Evolutionary conservation across 192 early-diverging fungal species (phyloP).

Genomic region (Spinellus fusiger): DNA sequence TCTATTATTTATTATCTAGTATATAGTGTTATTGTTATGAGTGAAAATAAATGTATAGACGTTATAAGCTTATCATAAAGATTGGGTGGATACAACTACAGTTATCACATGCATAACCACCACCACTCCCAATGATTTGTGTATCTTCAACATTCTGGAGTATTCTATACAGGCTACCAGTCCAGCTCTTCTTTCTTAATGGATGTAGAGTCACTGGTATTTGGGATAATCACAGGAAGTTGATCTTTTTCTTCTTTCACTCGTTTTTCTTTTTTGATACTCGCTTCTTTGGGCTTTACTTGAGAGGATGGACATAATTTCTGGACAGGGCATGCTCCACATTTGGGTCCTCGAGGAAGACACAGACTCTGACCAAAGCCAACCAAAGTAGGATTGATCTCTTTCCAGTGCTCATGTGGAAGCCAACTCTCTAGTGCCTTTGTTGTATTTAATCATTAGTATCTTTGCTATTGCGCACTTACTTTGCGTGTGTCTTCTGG

Average conservation of each 20-base stretch:
- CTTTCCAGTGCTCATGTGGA: constrained; percentile 75
- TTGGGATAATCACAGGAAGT: too few species aligned
- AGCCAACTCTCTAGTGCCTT: constrained; percentile 74
- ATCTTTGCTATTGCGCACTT: not conserved
- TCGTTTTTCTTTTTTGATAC: not conserved
- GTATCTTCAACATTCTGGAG: too few species aligned
- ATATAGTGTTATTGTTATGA: too few species aligned
- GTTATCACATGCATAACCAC: too few species aligned
- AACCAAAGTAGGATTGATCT: constrained; percentile 85
- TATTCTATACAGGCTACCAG: too few species aligned
- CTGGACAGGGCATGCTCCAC: constrained; percentile 73
- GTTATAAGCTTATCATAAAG: too few species aligned
- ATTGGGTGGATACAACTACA: too few species aligned
- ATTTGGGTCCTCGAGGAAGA: constrained; percentile 64
- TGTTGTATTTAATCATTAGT: not conserved
- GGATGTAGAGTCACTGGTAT: too few species aligned
- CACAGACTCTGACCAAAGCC: constrained; percentile 89
- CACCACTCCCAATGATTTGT: too few species aligned
- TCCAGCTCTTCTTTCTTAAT: too few species aligned
- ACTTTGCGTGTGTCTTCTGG: constrained; percentile 79
- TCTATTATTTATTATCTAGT: too few species aligned
- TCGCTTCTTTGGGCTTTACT: constrained; percentile 1
- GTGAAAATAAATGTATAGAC: too few species aligned
- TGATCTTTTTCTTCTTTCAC: not conserved
- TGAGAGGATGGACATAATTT: constrained; percentile 54